Evolutionary conservation across 768 basidiomycete genomes (phyloP), one percentile per base, ranked within the genome.

Genomic region (Austroboletus eburneus): DNA sequence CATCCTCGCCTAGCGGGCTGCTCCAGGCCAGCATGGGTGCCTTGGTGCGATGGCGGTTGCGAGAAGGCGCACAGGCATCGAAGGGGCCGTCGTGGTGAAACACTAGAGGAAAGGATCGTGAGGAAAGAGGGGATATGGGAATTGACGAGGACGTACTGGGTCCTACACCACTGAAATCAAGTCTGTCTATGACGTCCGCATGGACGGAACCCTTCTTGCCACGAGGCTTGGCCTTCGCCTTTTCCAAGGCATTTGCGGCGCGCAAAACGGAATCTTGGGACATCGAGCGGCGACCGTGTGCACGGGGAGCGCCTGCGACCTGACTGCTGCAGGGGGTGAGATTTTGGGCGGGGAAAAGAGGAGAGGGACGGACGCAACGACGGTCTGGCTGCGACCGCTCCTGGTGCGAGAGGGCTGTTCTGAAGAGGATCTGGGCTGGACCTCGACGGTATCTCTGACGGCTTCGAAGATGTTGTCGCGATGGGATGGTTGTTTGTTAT

Each of bases 61-160:
- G 85, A 39, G 90, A 91, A 1, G 90, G 90, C 3, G 90, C 90
- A 61, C 89, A 91, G 23, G 90, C 91, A 61, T 93, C 90, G 63
- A 92, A 93, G 12, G 90, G 91, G 24, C 90, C 90, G 58, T 92
- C 91, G 59, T 93, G 90, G 60, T 93, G 90, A 69, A 92, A 88
- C 81, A 88, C 90, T 92, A 54, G 43, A 23, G 22, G 45, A 23
- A 21, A 45, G 42, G 27, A 43, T 17, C 34, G 39, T 46, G 50
- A 48, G 38, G 29, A 27, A 34, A 23, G 25, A 24, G 18, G 17
- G 34, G 27, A 23, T 6, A 46, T 5, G 30, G 22, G 17, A 10
- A 16, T 7, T 29, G 51, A 27, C 48, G 54, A 46, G 51, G 38
- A 78, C 88, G 54, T 61, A 91, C 90, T 88, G 46, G 85, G 80